These are phyloP conservation scores for Asparagopsis taxiformis DNA, from an alignment of 31 red algal species.

Conservation along the genomic window DNA sequence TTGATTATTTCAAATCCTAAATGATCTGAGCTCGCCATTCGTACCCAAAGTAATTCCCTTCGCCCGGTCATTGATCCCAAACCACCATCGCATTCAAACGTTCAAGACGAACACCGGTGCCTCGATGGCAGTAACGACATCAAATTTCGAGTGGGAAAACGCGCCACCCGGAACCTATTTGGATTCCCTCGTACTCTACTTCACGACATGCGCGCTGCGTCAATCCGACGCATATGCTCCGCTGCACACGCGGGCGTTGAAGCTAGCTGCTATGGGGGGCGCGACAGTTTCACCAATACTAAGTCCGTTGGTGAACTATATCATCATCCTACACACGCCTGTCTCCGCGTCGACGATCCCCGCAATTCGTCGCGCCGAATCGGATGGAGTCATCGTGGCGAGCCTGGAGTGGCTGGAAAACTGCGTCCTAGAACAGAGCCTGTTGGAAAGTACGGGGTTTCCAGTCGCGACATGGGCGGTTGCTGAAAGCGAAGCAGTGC, in stretches of 20 bases:
- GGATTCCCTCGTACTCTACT: conserved; percentile 27
- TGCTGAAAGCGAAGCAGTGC: not conserved
- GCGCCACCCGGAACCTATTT: not conserved
- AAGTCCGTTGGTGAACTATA: conserved; percentile 27
- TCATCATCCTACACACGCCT: conserved; percentile 25
- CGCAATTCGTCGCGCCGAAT: conserved; percentile 7
- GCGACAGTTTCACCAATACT: conserved; percentile 24
- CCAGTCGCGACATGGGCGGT: not conserved
- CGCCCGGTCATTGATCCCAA: too few relatives aligned
- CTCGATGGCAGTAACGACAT: not conserved
- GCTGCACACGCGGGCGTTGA: conserved; percentile 18
- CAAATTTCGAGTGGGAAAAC: conserved; percentile 7
- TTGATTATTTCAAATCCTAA: too few relatives aligned
- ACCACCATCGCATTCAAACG: too few relatives aligned
- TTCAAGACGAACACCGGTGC: not conserved
- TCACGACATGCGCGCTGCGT: conserved; percentile 18
- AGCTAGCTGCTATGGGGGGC: conserved; percentile 15
- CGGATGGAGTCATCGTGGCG: conserved; percentile 1
- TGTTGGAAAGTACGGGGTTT: conserved; percentile 13
- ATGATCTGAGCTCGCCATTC: too few relatives aligned
- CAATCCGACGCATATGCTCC: conserved; percentile 21
- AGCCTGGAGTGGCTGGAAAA: conserved; percentile 28
- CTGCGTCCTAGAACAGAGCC: conserved; percentile 22
- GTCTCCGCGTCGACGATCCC: conserved; percentile 19
- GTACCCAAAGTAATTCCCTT: too few relatives aligned